Evolutionary conservation across 2,329 filamentous ascomycete species (phyloP).

Genomic region (Curvularia sp.): DNA sequence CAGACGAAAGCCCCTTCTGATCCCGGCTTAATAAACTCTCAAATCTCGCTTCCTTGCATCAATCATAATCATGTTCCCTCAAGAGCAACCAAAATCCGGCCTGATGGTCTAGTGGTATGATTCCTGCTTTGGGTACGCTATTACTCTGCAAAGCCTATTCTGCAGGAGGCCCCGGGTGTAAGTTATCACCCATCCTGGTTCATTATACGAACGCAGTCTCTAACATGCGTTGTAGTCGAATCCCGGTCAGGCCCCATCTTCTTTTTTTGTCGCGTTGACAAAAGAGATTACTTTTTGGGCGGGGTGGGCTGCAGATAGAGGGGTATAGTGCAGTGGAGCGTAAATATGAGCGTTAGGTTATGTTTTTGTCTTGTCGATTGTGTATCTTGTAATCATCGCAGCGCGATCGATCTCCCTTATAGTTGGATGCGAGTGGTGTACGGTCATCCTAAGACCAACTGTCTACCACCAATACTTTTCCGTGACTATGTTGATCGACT

Average conservation of each 20-base stretch:
- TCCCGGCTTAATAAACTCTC: not conserved
- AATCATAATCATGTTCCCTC: not conserved
- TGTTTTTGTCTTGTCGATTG: not conserved
- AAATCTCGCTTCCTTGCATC: not conserved
- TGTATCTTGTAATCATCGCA: not conserved
- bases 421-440: not conserved
- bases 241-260: constrained; percentile 38
- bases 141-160: constrained; percentile 17
- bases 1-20: not conserved
- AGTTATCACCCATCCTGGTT: constrained; percentile 26
- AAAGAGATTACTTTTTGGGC: not conserved
- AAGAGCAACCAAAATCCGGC: constrained; percentile 7
- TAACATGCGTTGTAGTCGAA: constrained; percentile 32
- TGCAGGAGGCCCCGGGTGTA: constrained; percentile 43
- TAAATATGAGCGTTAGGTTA: too few relatives aligned
- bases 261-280: constrained; percentile 17
- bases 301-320: not conserved
- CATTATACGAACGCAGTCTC: constrained; percentile 7
- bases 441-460: too few relatives aligned
- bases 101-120: constrained; percentile 37
- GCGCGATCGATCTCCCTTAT: not conserved
- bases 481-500: constrained; percentile 33
- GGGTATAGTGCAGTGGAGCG: not conserved
- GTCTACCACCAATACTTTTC: constrained; percentile 33
- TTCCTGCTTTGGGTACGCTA: constrained; percentile 32